Base-by-base conservation (phyloP, 345 rosid species). In the Odontarrhena argentea region DNA sequence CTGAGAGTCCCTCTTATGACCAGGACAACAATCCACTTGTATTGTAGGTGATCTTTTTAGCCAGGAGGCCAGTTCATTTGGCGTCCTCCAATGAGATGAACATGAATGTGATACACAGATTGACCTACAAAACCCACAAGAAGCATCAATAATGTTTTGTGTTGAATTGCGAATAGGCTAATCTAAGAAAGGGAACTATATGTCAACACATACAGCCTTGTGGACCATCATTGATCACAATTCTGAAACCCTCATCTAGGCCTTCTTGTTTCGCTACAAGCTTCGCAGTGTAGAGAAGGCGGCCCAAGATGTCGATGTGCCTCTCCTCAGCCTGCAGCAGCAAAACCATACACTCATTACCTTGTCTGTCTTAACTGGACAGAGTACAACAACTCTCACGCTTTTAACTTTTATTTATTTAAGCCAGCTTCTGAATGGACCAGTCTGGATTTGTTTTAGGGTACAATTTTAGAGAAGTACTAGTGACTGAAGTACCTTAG, bases 61-160 rank as follows among this genome's bases (percentile, higher is more conserved):
- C 99, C 99, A 11, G 99, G 91, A 8, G 99, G 99, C 99, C 99
- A 93, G 84, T 88, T 85, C 99, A 93, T 88, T 71, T 91, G 99
- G 37, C 97, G 91, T 46, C 98, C 98, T 11, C 98, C 98, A 12
- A 93, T 78, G 58, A 93, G 87, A 73, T 93, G 98, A 54, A 90
- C 76, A 53, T 90, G 98, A 77, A 93, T 71, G 81, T 93, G 98
- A 72, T 90, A 86, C 34, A 93, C 97, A 7, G 98, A 88, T 67
- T 90, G 98, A 75, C 95, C 98, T 93, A 73, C 72, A 83, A 67
- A 46, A 37, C 13, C 41, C 10, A 13, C 6, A 40, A 65, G 3
- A 70, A 48, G 1, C 13, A 69, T 67, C 22, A 53, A 69, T n/a
- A 48, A 44, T 35, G 10, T 18, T 8, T 2, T 42, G 22, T 24